Percentiles rank a stretch among this genome's conserved stretches.
Conservation (phyloP, 176 grass and related monocot species). For the Phoenix dactylifera region DNA sequence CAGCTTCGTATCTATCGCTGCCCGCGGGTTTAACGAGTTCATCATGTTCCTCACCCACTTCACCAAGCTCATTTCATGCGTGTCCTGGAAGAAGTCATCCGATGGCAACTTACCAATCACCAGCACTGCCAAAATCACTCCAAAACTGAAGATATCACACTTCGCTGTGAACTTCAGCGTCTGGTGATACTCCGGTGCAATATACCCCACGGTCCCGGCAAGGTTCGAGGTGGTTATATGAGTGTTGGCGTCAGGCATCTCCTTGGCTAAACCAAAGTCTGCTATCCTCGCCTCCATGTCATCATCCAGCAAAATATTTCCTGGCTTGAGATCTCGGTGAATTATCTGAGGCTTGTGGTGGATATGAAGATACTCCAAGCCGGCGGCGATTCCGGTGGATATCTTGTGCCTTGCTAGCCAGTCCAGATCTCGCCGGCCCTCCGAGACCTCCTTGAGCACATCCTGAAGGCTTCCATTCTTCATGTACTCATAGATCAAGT, state of each 20-base stretch:
- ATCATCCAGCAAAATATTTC: conserved; percentile 13
- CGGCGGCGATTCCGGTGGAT: not conserved
- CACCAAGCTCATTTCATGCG: conserved; percentile 15
- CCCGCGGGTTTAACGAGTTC: not conserved
- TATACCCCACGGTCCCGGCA: conserved; percentile 13
- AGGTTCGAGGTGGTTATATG: conserved; percentile 3
- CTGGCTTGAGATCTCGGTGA: conserved; percentile 10
- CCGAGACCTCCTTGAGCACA: not conserved
- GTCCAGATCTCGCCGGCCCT: not conserved
- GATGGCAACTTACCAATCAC: conserved; percentile 6
- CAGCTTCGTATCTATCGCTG: conserved; percentile 4
- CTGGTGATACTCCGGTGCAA: conserved; percentile 10
- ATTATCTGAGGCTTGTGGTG: conserved; percentile 15
- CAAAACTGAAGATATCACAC: conserved; percentile 21
- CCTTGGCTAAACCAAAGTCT: conserved; percentile 17
- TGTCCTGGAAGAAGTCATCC: conserved; percentile 19
- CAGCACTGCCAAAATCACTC: conserved; percentile 16
- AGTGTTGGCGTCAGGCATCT: conserved; percentile 9
- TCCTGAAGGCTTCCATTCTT: conserved; percentile 12
- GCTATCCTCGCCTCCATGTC: conserved; percentile 14
- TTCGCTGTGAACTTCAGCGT: conserved; percentile 5
- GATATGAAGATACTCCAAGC: conserved; percentile 15
- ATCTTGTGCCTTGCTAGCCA: conserved; percentile 3
- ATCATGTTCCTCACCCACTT: conserved; percentile 6
- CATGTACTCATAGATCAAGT: conserved; percentile 23